Conservation (phyloP, 73 alveolate genomes). For the Paramecium sonneborni region DNA sequence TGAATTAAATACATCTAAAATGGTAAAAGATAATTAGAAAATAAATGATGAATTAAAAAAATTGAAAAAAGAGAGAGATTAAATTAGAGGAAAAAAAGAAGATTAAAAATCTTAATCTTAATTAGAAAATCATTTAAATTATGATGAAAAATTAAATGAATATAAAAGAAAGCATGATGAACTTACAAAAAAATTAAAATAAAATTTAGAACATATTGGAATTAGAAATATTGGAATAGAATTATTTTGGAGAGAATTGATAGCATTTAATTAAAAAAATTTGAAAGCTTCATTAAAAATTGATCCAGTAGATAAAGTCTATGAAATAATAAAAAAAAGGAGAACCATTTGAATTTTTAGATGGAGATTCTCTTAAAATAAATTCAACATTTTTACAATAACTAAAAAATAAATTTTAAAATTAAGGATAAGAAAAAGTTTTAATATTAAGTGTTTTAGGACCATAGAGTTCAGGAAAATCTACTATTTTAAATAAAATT, state of each 20-base stretch:
- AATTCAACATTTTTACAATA: constrained; percentile 11
- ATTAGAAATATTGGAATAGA: constrained; percentile 6
- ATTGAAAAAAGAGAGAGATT: not conserved
- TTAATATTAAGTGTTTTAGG: constrained; percentile 61
- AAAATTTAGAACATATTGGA: too few relatives aligned
- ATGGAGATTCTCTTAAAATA: constrained; percentile 61
- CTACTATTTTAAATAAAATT: constrained; percentile 62
- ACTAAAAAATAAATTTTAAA: not conserved
- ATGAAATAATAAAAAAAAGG: constrained; percentile 42
- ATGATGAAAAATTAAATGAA: not conserved
- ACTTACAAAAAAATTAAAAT: not conserved
- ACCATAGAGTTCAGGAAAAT: constrained; percentile 71
- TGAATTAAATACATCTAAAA: not conserved
- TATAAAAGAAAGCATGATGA: not conserved
- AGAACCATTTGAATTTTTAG: constrained; percentile 68
- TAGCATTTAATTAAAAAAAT: not conserved
- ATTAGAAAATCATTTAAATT: too few relatives aligned
- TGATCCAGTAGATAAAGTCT: not conserved
- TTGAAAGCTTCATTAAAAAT: not conserved
- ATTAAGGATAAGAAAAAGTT: not conserved
- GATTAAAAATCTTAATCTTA: too few relatives aligned
- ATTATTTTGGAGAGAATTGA: constrained; percentile 58
- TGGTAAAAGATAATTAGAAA: not conserved
- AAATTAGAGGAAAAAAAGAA: not conserved
- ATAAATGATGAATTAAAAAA: not conserved